Conservation (phyloP, 768 basidiomycete species). For the Tricholoma sp. region DNA sequence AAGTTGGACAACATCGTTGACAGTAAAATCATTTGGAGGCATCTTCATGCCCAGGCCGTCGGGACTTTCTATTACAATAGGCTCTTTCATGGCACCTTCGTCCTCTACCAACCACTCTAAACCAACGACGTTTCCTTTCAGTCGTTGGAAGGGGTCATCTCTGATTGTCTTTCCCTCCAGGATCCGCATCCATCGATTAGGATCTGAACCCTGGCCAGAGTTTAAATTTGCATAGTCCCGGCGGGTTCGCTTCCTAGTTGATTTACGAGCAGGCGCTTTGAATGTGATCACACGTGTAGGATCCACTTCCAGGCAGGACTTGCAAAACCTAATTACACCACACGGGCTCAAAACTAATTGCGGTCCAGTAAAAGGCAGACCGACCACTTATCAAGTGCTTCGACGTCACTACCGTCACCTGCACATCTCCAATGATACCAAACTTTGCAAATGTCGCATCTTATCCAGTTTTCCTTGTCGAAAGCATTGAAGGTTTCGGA, state of each 20-base stretch:
- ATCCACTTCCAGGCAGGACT: constrained; percentile 54
- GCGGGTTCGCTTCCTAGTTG: constrained; percentile 65
- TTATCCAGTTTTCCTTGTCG: constrained; percentile 72
- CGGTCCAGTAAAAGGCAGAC: constrained; percentile 13
- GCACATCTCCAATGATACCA: constrained; percentile 87
- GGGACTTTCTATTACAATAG: constrained; percentile 71
- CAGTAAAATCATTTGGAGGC: constrained; percentile 66
- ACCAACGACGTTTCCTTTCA: constrained; percentile 63
- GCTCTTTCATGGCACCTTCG: constrained; percentile 71
- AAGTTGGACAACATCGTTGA: constrained; percentile 73
- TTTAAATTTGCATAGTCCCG: constrained; percentile 79
- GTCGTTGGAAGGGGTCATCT: constrained; percentile 57
- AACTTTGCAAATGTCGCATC: constrained; percentile 74
- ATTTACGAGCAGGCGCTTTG: constrained; percentile 78
- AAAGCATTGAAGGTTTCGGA: constrained; percentile 27
- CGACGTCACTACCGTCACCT: constrained; percentile 58
- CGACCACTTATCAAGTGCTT: constrained; percentile 75
- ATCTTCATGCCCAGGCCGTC: constrained; percentile 90
- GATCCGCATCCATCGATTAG: constrained; percentile 62
- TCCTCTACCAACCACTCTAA: constrained; percentile 73
- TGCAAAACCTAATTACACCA: constrained; percentile 56
- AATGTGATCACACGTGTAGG: constrained; percentile 60
- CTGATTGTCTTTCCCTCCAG: constrained; percentile 64
- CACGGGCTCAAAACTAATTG: constrained; percentile 4
- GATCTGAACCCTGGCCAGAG: constrained; percentile 57